Conservation (phyloP, 257 asterid genomes). For the Nicotiana obtusifolia region DNA sequence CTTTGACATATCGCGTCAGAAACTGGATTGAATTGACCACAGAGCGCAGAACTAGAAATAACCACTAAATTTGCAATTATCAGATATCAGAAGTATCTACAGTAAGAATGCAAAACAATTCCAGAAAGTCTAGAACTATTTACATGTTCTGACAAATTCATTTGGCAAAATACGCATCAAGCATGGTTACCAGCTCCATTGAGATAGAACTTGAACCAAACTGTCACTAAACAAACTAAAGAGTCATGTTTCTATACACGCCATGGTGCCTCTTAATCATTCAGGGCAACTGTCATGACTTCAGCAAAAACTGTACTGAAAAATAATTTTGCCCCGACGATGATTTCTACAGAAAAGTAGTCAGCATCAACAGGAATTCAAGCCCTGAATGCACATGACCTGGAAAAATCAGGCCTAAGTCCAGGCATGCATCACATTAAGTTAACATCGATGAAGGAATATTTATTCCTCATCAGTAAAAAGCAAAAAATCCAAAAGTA, state of each 20-base stretch:
- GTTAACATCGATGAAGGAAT: conserved; percentile 20
- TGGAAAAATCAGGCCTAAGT: conserved; percentile 9
- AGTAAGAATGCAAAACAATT: background rate
- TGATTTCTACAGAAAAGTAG: conserved; percentile 12
- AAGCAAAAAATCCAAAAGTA: conserved; percentile 20
- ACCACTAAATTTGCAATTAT: background rate
- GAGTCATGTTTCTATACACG: conserved; percentile 45
- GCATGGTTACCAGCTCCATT: background rate
- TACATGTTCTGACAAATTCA: conserved; percentile 1
- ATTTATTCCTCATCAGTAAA: background rate
- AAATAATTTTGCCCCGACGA: conserved; percentile 1
- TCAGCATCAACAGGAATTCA: background rate
- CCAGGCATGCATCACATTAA: conserved; percentile 27
- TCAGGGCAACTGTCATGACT: conserved; percentile 29
- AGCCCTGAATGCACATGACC: background rate
- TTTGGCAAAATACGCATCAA: background rate
- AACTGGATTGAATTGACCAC: background rate
- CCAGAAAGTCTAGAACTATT: background rate
- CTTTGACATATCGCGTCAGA: background rate
- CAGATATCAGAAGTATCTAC: background rate
- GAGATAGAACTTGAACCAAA: background rate
- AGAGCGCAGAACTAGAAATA: background rate
- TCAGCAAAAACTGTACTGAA: conserved; percentile 24
- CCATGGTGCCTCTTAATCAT: conserved; percentile 27
- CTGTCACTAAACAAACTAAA: conserved; percentile 17